Conservation (phyloP, 768 basidiomycete genomes). For the Leccinellum luteum region DNA sequence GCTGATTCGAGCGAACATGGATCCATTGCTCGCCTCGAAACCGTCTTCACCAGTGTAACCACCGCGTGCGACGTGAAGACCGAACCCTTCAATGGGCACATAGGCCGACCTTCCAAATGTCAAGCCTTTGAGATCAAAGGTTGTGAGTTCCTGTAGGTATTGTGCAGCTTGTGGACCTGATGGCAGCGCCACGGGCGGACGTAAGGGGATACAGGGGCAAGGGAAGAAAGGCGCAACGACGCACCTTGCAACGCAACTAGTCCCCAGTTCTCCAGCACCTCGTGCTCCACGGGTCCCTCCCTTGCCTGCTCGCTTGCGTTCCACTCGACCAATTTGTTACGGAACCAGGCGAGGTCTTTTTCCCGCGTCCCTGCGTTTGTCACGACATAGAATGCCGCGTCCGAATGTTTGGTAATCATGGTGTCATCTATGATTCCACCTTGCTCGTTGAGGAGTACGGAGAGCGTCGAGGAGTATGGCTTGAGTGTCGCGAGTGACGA, state of each 20-base stretch:
- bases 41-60: slow-evolving; percentile 99
- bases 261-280: slow-evolving; percentile 82
- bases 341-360: slow-evolving; percentile 79
- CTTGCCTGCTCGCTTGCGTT: slow-evolving; percentile 53
- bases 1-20: neutral
- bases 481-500: slow-evolving; percentile 69
- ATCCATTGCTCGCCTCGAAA: slow-evolving; percentile 63
- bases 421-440: slow-evolving; percentile 98
- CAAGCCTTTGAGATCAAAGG: slow-evolving; percentile 67
- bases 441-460: slow-evolving; percentile 80
- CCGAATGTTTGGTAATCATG: slow-evolving; percentile 81
- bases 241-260: slow-evolving; percentile 87
- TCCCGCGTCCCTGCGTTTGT: slow-evolving; percentile 91
- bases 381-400: slow-evolving; percentile 86
- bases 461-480: slow-evolving; percentile 79
- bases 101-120: slow-evolving; percentile 86
- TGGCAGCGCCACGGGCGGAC: neutral
- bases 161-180: slow-evolving; percentile 79
- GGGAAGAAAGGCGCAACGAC: slow-evolving; percentile 12
- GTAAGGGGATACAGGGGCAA: neutral
- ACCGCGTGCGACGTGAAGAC: slow-evolving; percentile 84
- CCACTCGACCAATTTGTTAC: slow-evolving; percentile 69
- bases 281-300: slow-evolving; percentile 69
- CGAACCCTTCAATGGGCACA: slow-evolving; percentile 60
- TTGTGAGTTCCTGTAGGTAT: slow-evolving; percentile 74